Evolutionary conservation across 768 basidiomycete species (phyloP).

Genomic region (Dioszegia crocea): DNA sequence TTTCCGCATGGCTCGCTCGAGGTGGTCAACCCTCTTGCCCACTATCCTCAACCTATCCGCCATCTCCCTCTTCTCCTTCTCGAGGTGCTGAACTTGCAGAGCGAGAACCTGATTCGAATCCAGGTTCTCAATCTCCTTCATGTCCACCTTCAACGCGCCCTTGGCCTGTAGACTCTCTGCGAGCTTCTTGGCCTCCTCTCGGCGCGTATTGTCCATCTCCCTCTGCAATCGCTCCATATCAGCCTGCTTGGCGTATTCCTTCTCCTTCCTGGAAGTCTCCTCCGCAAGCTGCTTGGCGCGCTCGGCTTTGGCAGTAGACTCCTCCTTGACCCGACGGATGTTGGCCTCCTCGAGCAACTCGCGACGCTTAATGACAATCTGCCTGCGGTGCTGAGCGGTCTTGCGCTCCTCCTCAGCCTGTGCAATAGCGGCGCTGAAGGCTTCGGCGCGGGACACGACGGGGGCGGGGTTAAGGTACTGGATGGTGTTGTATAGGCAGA

Average conservation of each 20-base stretch:
- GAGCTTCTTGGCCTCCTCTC: conserved; percentile 81
- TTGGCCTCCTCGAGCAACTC: conserved; percentile 79
- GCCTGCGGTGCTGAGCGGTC: conserved; percentile 61
- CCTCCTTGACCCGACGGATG: conserved; percentile 82
- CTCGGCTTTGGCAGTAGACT: conserved; percentile 73
- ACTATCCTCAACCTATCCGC: conserved; percentile 74
- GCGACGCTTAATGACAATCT: conserved; percentile 75
- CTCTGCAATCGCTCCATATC: conserved; percentile 55
- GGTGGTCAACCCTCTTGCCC: conserved; percentile 85
- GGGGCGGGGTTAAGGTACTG: conserved; percentile 51
- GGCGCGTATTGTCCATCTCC: conserved; percentile 67
- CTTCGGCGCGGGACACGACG: conserved; percentile 55
- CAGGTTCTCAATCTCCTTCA: conserved; percentile 72
- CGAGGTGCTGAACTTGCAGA: conserved; percentile 88
- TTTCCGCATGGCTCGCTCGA: conserved; percentile 90
- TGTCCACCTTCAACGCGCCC: conserved; percentile 64
- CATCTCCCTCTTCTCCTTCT: conserved; percentile 90
- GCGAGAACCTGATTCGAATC: conserved; percentile 82
- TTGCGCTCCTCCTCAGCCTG: conserved; percentile 49
- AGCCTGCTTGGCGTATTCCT: conserved; percentile 59
- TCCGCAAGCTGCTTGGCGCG: conserved; percentile 59
- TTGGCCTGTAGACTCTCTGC: conserved; percentile 76
- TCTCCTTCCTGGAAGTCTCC: conserved; percentile 62
- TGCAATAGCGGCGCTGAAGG: conserved; percentile 55
- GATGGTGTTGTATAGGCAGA: conserved; percentile 68